Evolutionary conservation across 2,329 filamentous ascomycete species (phyloP), one percentile per base, ranked within the genome.

Genomic region (Aspergillus puulaauensis): DNA sequence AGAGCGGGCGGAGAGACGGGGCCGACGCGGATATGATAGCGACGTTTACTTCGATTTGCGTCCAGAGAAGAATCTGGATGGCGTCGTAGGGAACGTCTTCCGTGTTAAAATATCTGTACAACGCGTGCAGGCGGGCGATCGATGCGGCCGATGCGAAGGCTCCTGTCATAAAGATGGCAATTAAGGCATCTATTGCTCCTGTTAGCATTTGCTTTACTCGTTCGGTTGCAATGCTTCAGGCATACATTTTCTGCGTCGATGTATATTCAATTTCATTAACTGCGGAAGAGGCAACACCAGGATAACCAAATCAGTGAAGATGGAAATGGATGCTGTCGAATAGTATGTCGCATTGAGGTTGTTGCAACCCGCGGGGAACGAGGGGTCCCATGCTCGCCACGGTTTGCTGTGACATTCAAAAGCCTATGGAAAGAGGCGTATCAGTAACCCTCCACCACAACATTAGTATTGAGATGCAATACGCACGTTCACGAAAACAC

Each of bases 321-420:
- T 58, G 9, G 54, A 56, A 17, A 53, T 58, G 4, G 52, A 52
- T 8, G 59, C 48, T 6, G 52, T 58, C 3, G 56, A 56, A 35
- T 58, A 58, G 23, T 58, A 61, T 11, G 44, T 51, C 19, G 51
- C 56, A 3, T 52, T 12, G 6, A 61, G 52, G 19, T 53, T 58
- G 31, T 61, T 58, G 31, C 59, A 61, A 17, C 52, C 56, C 9
- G 41, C 21, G 14, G 59, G 59, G 14, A 56, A 56, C 2, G 52
- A 24, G 6, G 47, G 46, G 35, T 61, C 56, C 59, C 56, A 61
- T 58, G 59, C 59, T 33, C 59, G 56, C 59, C 59, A 61, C 19
- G 56, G 59, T 19, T 61, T 61, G 49, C 33, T 61, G 40, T 54
- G 55, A n/a, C 59, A 61, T 56, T 61, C 59, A 31, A 61, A 61